phyloP scores from a whole-genome alignment of 805 yeast species.

The Kregervanrija pseudodelftensis region DNA sequence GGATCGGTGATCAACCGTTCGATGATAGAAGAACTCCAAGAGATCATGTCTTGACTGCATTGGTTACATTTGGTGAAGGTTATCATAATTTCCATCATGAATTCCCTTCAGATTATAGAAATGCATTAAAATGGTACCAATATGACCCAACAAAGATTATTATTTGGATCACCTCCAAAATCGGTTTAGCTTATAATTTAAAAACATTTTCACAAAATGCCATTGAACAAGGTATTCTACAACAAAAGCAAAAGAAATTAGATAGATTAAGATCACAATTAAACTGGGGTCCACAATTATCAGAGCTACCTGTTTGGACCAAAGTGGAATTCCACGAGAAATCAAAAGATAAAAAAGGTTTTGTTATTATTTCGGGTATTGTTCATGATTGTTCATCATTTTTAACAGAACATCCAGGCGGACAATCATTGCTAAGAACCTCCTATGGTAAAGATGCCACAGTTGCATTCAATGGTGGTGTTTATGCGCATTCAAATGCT shows the following conservation, averaged over 20 bases:
- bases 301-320: conserved; percentile 69
- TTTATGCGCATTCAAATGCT: conserved; percentile 78
- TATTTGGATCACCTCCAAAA: conserved; percentile 50
- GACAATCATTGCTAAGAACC: conserved; percentile 62
- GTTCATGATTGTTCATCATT: conserved; percentile 69
- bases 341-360: conserved; percentile 44
- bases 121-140: conserved; percentile 82
- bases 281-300: conserved; percentile 70
- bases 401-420: conserved; percentile 79
- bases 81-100: conserved; percentile 89
- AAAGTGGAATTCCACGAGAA: conserved; percentile 49
- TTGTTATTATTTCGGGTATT: conserved; percentile 69
- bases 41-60: conserved; percentile 73
- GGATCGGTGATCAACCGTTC: conserved; percentile 81
- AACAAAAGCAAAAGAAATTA: conserved; percentile 77
- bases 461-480: conserved; percentile 80
- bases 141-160: conserved; percentile 73
- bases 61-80: conserved; percentile 84
- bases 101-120: conserved; percentile 84
- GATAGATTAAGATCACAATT: conserved; percentile 53
- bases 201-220: conserved; percentile 75
- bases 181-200: conserved; percentile 68
- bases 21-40: conserved; percentile 85
- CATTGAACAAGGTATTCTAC: conserved; percentile 73
- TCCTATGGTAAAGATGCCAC: conserved; percentile 79